Evolutionary conservation across 192 early-diverging fungal genomes (phyloP).

Genomic region (Entophlyctis helioformis): DNA sequence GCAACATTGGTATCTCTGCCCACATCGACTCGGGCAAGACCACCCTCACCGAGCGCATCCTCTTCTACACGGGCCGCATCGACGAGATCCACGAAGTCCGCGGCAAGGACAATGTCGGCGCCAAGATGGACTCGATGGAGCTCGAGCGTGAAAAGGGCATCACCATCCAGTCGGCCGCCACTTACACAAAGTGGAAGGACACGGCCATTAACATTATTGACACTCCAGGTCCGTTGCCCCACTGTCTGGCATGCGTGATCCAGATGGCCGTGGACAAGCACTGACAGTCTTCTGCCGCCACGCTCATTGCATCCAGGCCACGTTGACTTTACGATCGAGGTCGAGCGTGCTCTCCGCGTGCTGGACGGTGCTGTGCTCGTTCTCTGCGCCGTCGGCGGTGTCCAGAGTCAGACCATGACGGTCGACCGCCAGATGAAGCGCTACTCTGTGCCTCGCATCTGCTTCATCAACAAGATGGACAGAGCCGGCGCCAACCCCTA

Average conservation of each 20-base stretch:
- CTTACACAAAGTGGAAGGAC: conserved; percentile 59
- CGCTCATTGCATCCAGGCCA: conserved; percentile 43
- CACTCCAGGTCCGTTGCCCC: conserved; percentile 59
- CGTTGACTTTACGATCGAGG: conserved; percentile 94
- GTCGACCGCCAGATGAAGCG: conserved; percentile 76
- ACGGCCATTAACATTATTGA: conserved; percentile 86
- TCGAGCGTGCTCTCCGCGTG: conserved; percentile 85
- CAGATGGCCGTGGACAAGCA: background rate
- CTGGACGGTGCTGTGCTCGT: conserved; percentile 91
- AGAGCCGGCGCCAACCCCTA: conserved; percentile 45
- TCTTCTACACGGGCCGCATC: conserved; percentile 95
- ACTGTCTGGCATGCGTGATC: no score
- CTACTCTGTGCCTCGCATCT: conserved; percentile 75
- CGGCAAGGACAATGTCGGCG: conserved; percentile 74
- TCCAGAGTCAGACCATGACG: conserved; percentile 86
- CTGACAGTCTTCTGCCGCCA: background rate
- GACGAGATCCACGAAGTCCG: conserved; percentile 71
- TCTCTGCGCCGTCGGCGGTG: conserved; percentile 91
- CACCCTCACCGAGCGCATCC: conserved; percentile 93
- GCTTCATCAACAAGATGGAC: conserved; percentile 98
- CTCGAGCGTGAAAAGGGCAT: conserved; percentile 96
- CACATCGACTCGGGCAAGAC: conserved; percentile 97
- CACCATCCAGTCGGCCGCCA: conserved; percentile 91
- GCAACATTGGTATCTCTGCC: conserved; percentile 48
- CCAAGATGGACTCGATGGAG: conserved; percentile 99